These are phyloP conservation scores for Sextonia rubra DNA, from an alignment of 164 flowering plant species.

Conservation along the genomic window DNA sequence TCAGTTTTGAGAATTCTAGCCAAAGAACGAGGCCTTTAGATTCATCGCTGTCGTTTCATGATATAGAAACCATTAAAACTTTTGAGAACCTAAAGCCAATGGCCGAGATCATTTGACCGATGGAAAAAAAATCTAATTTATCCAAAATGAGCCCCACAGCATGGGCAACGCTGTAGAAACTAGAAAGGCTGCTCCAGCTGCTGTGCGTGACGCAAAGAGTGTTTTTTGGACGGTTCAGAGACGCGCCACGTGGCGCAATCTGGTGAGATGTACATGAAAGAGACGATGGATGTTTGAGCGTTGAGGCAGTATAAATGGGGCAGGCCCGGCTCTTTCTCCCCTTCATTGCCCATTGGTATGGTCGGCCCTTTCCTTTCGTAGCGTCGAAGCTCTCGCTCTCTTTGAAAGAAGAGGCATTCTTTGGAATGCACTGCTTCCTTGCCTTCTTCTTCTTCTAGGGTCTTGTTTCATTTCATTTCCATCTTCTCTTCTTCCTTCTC, in stretches of 20 bases:
- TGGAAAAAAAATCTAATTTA: too few relatives aligned
- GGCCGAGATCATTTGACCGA: too few relatives aligned
- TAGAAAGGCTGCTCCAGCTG: too few relatives aligned
- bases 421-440: constrained; percentile 10
- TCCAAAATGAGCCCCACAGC: too few relatives aligned
- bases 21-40: too few relatives aligned
- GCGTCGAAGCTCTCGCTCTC: background rate
- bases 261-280: background rate
- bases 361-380: background rate
- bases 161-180: too few relatives aligned
- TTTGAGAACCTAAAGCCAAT: too few relatives aligned
- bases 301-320: background rate
- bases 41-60: too few relatives aligned
- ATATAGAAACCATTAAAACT: too few relatives aligned
- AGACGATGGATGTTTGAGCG: constrained; percentile 7
- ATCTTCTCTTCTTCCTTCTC: background rate
- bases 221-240: background rate
- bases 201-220: too few relatives aligned
- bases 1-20: too few relatives aligned
- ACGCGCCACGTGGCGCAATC: background rate
- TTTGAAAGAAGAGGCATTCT: background rate
- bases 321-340: background rate
- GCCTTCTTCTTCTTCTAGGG: background rate
- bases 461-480: too few relatives aligned
- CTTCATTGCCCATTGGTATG: background rate